These are phyloP conservation scores for Trametes coccinea DNA, from an alignment of 768 basidiomycete species.

Conservation along the genomic window DNA sequence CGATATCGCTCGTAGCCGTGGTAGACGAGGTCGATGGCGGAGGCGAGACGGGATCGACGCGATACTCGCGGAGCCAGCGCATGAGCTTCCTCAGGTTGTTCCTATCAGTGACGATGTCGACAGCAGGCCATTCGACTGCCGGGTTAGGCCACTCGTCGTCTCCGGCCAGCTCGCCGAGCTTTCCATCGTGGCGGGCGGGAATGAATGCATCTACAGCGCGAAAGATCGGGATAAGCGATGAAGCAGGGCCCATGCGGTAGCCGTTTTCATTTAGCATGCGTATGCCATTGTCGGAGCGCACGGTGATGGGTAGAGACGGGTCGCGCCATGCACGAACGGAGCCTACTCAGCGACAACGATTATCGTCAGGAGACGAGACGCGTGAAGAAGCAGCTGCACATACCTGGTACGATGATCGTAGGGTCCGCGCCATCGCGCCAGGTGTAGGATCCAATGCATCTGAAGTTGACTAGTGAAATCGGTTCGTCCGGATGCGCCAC, in stretches of 20 bases:
- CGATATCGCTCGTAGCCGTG: neutral
- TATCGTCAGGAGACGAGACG: neutral
- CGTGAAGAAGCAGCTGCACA: conserved; percentile 2
- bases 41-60: conserved; percentile 24
- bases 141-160: conserved; percentile 19
- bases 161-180: neutral
- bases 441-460: conserved; percentile 51
- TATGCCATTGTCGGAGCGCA: conserved; percentile 53
- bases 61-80: conserved; percentile 45
- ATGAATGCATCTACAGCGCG: conserved; percentile 50
- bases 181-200: neutral
- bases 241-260: conserved; percentile 38
- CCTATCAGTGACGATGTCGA: conserved; percentile 60
- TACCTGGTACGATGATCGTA: conserved; percentile 55
- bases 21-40: no score
- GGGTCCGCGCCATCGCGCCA: conserved; percentile 46
- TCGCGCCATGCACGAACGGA: conserved; percentile 60
- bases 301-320: conserved; percentile 45
- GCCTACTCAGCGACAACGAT: conserved; percentile 38
- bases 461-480: conserved; percentile 33
- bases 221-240: conserved; percentile 54
- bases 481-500: neutral
- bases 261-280: conserved; percentile 59
- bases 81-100: conserved; percentile 65
- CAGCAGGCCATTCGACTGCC: conserved; percentile 36